phyloP scores from a whole-genome alignment of 176 grass and related monocot species.

The Cymbopogon citratus region DNA sequence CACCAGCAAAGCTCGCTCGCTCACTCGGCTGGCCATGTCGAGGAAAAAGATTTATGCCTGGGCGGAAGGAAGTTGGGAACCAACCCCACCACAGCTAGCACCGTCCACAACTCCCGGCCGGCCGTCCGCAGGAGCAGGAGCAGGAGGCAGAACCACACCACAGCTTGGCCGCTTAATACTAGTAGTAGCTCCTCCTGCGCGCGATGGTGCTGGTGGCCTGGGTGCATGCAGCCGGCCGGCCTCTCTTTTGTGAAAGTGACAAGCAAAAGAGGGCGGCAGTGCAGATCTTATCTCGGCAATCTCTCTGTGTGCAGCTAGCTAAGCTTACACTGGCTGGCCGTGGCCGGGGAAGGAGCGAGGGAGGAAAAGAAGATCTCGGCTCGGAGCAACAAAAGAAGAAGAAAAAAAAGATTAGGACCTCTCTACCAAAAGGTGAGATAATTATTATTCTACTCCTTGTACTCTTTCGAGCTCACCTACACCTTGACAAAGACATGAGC shows the following conservation, averaged over 20 bases:
- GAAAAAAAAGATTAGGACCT: not conserved
- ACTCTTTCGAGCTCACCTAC: conserved; percentile 19
- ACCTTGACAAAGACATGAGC: conserved; percentile 27
- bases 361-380: conserved; percentile 29
- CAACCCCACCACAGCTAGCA: not conserved
- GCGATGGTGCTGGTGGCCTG: conserved; percentile 6
- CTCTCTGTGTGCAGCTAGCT: conserved; percentile 41
- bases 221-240: conserved; percentile 18
- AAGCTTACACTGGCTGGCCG: conserved; percentile 29
- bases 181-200: not conserved
- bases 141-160: not conserved
- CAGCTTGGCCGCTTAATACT: conserved; percentile 23
- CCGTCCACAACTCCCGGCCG: conserved; percentile 7
- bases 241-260: conserved; percentile 59
- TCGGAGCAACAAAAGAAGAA: not conserved
- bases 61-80: not conserved
- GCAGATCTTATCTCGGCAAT: conserved; percentile 59
- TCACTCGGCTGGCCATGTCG: conserved; percentile 26
- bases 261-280: conserved; percentile 42
- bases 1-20: conserved; percentile 31
- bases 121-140: conserved; percentile 8
- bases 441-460: conserved; percentile 1
- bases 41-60: conserved; percentile 23
- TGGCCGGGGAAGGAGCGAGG: not conserved
- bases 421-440: conserved; percentile 4